Percentiles rank a stretch among this genome's conserved stretches.
These are phyloP conservation scores for Capsicum pubescens DNA, from an alignment of 257 asterid species.

Conservation along the genomic window DNA sequence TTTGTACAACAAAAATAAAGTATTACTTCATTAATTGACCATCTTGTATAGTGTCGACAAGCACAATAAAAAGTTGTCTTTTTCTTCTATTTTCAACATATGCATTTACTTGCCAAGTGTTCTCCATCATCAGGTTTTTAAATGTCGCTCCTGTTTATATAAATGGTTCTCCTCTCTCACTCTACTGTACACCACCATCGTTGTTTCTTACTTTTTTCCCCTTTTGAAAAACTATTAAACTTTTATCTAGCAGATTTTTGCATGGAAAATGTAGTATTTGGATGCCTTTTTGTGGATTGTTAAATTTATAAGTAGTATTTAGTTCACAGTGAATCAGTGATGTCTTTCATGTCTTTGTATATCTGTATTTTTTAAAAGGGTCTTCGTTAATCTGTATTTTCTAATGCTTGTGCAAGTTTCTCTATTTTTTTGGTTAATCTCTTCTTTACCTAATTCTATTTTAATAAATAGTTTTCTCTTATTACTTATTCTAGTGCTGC, in stretches of 20 bases:
- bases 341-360: background rate
- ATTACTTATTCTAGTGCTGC: constrained; percentile 16
- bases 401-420: constrained; percentile 10
- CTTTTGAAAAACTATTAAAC: background rate
- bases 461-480: background rate
- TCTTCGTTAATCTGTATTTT: background rate
- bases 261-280: background rate
- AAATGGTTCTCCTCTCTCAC: background rate
- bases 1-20: background rate
- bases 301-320: background rate
- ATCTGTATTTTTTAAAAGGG: background rate
- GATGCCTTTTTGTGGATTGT: background rate
- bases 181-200: background rate
- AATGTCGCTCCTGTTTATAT: background rate
- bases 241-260: background rate
- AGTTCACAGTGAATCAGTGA: background rate
- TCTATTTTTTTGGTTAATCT: background rate
- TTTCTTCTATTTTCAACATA: background rate
- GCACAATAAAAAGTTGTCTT: background rate
- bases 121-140: background rate
- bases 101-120: background rate
- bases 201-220: background rate
- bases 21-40: background rate
- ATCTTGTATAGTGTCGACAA: background rate
- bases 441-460: background rate